A percentile compares a stretch with the other conserved stretches of the same genome.
Conservation (phyloP, 148 eudicot genomes). For the Rhododendron griersonianum region DNA sequence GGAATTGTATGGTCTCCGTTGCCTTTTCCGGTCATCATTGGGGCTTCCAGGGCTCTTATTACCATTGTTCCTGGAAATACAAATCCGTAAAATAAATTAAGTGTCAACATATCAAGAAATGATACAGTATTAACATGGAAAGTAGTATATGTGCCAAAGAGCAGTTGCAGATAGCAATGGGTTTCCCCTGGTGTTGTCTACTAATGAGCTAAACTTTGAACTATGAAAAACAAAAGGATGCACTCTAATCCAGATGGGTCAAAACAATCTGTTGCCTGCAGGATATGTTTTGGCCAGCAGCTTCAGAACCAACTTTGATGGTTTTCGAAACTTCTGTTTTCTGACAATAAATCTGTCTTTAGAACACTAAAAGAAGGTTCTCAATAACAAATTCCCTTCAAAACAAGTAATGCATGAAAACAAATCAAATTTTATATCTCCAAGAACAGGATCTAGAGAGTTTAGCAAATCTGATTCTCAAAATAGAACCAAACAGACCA, state of each 20-base stretch:
- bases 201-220: neutral
- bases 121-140: neutral
- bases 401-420: neutral
- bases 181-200: neutral
- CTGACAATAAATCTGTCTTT: neutral
- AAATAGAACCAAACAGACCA: neutral
- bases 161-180: neutral
- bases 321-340: neutral
- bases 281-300: neutral
- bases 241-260: no score
- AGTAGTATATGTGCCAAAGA: neutral
- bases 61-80: constrained; percentile 49
- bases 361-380: neutral
- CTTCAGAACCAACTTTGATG: neutral
- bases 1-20: constrained; percentile 60
- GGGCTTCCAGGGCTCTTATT: constrained; percentile 55
- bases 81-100: neutral
- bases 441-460: neutral
- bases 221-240: neutral
- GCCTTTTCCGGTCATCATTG: constrained; percentile 51
- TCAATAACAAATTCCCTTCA: neutral
- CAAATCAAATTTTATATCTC: neutral
- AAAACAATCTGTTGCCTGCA: no score
- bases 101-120: neutral
- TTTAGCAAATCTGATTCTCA: neutral